Conservation (phyloP, 2,329 filamentous ascomycete genomes). For the Rhynchosporium graminicola region DNA sequence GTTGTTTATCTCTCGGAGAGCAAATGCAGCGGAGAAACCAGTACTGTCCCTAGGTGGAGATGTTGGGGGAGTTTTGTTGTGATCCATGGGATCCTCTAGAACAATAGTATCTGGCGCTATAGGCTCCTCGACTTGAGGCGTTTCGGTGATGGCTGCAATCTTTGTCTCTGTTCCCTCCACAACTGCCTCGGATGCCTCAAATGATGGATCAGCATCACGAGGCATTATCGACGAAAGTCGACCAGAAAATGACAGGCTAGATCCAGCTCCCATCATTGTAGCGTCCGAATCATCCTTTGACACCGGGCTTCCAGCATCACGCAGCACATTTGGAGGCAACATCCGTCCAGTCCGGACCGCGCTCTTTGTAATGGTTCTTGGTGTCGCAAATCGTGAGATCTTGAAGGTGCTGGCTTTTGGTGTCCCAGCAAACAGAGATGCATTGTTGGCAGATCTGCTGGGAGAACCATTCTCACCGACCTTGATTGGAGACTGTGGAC, state of each 20-base stretch:
- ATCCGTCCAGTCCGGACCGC: slow-evolving; percentile 30
- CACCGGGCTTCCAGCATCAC: slow-evolving; percentile 18
- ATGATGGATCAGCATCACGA: slow-evolving; percentile 38
- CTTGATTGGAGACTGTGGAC: slow-evolving; percentile 40
- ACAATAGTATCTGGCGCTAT: slow-evolving; percentile 24
- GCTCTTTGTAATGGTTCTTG: slow-evolving; percentile 35
- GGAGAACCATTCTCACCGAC: slow-evolving; percentile 38
- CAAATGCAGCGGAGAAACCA: slow-evolving; percentile 39
- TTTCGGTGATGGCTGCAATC: background rate
- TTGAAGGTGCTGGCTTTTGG: slow-evolving; percentile 38
- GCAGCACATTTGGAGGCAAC: slow-evolving; percentile 27
- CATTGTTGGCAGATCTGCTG: slow-evolving; percentile 24
- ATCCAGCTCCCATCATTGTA: slow-evolving; percentile 17
- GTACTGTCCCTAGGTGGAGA: slow-evolving; percentile 31
- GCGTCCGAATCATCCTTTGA: slow-evolving; percentile 5
- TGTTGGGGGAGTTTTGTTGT: slow-evolving; percentile 29
- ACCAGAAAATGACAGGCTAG: slow-evolving; percentile 41
- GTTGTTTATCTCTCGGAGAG: slow-evolving; percentile 51
- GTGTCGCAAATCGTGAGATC: slow-evolving; percentile 39
- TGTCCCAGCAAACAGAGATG: slow-evolving; percentile 31
- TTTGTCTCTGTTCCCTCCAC: slow-evolving; percentile 25
- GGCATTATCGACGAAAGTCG: slow-evolving; percentile 45
- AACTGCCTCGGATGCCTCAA: slow-evolving; percentile 22
- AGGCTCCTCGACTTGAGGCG: slow-evolving; percentile 16
- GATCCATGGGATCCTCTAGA: slow-evolving; percentile 21